phyloP scores from a whole-genome alignment of 495 filamentous ascomycete species.

The Hypoxylon rickii region DNA sequence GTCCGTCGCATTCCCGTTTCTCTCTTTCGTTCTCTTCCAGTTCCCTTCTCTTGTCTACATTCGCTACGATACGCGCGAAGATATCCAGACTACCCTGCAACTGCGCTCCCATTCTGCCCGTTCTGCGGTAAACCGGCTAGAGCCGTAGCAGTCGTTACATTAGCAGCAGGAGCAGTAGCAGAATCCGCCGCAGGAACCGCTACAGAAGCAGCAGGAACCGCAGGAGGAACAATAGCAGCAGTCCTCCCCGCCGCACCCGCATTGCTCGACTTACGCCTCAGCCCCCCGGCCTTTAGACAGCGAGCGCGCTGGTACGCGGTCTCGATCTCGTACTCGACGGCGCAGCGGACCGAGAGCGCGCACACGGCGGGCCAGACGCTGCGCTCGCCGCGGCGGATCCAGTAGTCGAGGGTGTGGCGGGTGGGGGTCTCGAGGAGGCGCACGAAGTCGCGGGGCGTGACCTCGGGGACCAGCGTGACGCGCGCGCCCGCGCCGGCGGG shows the following conservation, averaged over 20 bases:
- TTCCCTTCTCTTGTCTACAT: no score
- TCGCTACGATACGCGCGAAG: no score
- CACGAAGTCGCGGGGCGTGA: slow-evolving; percentile 71
- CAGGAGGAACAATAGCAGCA: no score
- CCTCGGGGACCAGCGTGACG: slow-evolving; percentile 80
- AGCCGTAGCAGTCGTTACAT: no score
- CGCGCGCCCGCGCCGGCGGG: slow-evolving; percentile 74
- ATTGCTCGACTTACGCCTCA: slow-evolving; percentile 45
- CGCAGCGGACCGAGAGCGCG: slow-evolving; percentile 81
- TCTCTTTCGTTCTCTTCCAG: no score
- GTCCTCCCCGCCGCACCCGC: slow-evolving; percentile 1
- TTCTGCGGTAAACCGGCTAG: no score
- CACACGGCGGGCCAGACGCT: slow-evolving; percentile 92
- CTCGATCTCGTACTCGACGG: slow-evolving; percentile 85
- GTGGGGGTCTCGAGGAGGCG: slow-evolving; percentile 82
- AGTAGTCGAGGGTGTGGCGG: slow-evolving; percentile 74
- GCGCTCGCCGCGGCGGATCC: slow-evolving; percentile 82
- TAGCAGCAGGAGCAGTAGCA: no score
- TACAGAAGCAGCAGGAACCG: no score
- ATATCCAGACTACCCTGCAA: no score
- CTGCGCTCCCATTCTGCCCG: no score
- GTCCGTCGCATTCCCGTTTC: no score
- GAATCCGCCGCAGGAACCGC: no score
- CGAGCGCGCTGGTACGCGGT: slow-evolving; percentile 79
- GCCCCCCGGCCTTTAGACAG: slow-evolving; percentile 56